phyloP scores from a whole-genome alignment of 2,329 filamentous ascomycete genomes.

The Epichloe bromicola region DNA sequence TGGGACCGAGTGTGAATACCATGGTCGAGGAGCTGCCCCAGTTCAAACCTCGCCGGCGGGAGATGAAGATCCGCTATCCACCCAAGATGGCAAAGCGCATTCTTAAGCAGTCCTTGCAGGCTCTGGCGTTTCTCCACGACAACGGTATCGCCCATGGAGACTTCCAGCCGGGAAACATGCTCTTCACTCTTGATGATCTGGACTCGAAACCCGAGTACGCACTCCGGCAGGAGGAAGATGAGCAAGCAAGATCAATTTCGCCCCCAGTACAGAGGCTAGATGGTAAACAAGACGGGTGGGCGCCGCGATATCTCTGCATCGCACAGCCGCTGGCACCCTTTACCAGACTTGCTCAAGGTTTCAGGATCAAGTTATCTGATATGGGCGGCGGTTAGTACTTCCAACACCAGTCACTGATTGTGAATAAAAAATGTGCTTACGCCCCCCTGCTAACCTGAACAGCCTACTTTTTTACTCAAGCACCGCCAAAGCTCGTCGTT shows the following conservation, averaged over 20 bases:
- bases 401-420: neutral
- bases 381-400: conserved; percentile 17
- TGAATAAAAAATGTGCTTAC: neutral
- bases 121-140: conserved; percentile 24
- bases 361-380: conserved; percentile 18
- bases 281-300: conserved; percentile 17
- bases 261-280: conserved; percentile 16
- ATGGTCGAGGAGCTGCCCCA: conserved; percentile 21
- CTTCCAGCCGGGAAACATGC: conserved; percentile 24
- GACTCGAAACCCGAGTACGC: conserved; percentile 11
- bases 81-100: conserved; percentile 26
- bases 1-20: conserved; percentile 23
- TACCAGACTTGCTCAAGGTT: conserved; percentile 9
- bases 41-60: conserved; percentile 15
- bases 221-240: conserved; percentile 15
- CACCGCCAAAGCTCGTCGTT: conserved; percentile 11
- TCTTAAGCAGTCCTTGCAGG: conserved; percentile 24
- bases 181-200: conserved; percentile 20
- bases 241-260: conserved; percentile 11
- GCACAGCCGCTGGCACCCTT: conserved; percentile 14
- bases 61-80: conserved; percentile 23
- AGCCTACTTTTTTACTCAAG: conserved; percentile 16
- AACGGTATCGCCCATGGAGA: conserved; percentile 27
- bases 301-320: conserved; percentile 17
- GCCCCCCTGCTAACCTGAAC: neutral